These are phyloP conservation scores for Solanum hybrid DNA, from an alignment of 305 asterid genomes.

Conservation along the genomic window DNA sequence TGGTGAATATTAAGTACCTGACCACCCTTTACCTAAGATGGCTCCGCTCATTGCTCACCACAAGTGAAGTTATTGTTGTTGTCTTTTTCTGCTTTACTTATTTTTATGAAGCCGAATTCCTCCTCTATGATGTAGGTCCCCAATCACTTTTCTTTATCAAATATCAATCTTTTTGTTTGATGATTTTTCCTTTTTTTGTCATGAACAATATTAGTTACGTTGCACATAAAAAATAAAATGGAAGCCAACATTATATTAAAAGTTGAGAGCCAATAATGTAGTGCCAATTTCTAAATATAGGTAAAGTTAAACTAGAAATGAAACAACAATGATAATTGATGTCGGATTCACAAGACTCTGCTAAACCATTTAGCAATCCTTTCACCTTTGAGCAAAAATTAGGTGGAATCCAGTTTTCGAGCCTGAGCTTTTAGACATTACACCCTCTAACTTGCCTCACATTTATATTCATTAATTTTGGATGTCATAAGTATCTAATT, in stretches of 20 bases:
- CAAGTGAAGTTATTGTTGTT: background rate
- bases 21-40: background rate
- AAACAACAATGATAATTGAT: background rate
- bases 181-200: background rate
- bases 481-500: background rate
- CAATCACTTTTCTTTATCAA: background rate
- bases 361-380: background rate
- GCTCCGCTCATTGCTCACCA: background rate
- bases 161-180: background rate
- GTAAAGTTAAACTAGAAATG: background rate
- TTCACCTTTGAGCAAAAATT: background rate
- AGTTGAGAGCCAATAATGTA: background rate
- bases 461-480: background rate
- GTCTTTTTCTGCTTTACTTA: background rate
- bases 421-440: background rate
- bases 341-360: background rate
- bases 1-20: background rate
- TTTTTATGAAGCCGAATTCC: background rate
- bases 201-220: background rate
- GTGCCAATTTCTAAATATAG: background rate
- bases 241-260: background rate
- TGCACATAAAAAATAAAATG: background rate
- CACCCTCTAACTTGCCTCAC: background rate
- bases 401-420: background rate
- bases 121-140: background rate